Evolutionary conservation across 2,329 filamentous ascomycete genomes (phyloP), one percentile per base, ranked within the genome.

Genomic region (Biscogniauxia mediterranea): DNA sequence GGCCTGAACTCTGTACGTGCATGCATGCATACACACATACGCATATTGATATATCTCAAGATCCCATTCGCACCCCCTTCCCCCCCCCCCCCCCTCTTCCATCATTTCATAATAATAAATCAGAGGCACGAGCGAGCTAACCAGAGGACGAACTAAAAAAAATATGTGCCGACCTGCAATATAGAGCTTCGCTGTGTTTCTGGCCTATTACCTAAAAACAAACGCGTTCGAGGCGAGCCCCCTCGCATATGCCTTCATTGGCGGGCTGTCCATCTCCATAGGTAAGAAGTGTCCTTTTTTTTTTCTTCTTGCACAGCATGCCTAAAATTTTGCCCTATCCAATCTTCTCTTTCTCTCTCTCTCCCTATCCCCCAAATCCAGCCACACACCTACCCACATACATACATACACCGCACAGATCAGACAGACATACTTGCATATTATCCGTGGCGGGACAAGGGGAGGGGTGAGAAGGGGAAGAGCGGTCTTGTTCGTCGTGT

Each of bases 231-330:
- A 85, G 15, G 84, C 89, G 2, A 86, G 84, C 0, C 76, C 83
- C 1, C 81, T 93, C 1, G 82, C 87, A 5, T 93, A 89, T 74
- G 91, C 91, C 50, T 93, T 94, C 71, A 82, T 94, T n/a, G 91
- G 91, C 26, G 88, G 87, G 0, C 78, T 91, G 0, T 89, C 85
- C 28, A 85, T 90, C 52, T 86, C 85, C 1, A 81, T 80, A 56
- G 72, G 78, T 79, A 69, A 51, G 25, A 13, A 9, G n/a, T 26
- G 15, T 50, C 38, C 13, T 46, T 17, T 71, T 63, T 15, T 7
- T 46, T 17, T 71, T 63, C 17, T 7, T 11, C 19, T 23, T 23
- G 23, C 23, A 23, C 5, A 23, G 5, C 23, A 2, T 23, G 5
- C 23, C 23, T 23, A 23, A n/a, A n/a, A n/a, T n/a, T 5, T 5